Conservation (phyloP, 108 stramenopile genomes). For the Nitzschia sp. region DNA sequence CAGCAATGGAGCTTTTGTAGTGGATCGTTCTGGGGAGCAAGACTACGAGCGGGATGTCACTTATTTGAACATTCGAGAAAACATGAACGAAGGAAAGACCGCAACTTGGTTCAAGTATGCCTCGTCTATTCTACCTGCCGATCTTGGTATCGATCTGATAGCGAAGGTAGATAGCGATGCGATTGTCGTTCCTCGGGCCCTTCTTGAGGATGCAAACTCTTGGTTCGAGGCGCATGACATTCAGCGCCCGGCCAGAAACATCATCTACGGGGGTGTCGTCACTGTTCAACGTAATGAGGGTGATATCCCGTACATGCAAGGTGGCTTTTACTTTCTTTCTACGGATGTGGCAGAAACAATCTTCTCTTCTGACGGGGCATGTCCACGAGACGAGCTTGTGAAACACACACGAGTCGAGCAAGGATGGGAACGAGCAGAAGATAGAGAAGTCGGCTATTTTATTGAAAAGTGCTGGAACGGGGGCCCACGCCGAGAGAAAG, state of each 20-base stretch:
- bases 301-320: conserved; percentile 8
- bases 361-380: background rate
- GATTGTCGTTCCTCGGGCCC: conserved; percentile 1
- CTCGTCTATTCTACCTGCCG: conserved; percentile 4
- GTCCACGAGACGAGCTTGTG: background rate
- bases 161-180: too few relatives aligned
- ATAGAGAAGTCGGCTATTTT: conserved; percentile 1
- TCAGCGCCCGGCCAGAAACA: background rate
- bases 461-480: background rate
- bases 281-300: background rate
- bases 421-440: conserved; percentile 7
- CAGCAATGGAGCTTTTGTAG: background rate
- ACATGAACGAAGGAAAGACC: too few relatives aligned
- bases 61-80: background rate
- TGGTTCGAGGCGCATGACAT: too few relatives aligned
- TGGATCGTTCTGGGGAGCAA: background rate
- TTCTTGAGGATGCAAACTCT: conserved; percentile 1
- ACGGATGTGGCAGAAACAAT: background rate
- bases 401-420: background rate
- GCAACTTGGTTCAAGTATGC: conserved; percentile 23
- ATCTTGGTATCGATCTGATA: conserved; percentile 2
- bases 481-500: too few relatives aligned
- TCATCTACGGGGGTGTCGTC: background rate
- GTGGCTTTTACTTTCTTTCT: conserved; percentile 11
- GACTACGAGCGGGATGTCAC: background rate